A percentile compares a stretch with the other conserved stretches of the same genome.
Evolutionary conservation across 2,329 filamentous ascomycete species (phyloP).

Genomic region (Pestalotiopsis sp.): DNA sequence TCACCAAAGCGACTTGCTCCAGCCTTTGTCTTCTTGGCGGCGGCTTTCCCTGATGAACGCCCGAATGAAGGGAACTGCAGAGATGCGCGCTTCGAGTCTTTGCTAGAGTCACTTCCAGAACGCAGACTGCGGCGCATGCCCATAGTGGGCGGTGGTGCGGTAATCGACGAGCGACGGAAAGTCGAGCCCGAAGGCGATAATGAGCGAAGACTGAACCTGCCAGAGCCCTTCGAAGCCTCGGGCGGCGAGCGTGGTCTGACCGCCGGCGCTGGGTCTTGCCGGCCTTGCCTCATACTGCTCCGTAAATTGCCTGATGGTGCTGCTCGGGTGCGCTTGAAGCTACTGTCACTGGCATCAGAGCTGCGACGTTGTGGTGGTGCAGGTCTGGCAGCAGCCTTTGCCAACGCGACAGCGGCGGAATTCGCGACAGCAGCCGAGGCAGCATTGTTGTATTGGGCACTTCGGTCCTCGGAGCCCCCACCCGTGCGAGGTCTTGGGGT

Average conservation of each 20-base stretch:
- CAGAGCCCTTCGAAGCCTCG: constrained; percentile 44
- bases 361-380: constrained; percentile 47
- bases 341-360: constrained; percentile 75
- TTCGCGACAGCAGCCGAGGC: not conserved
- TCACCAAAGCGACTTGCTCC: constrained; percentile 55
- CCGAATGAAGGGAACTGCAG: constrained; percentile 45
- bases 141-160: constrained; percentile 46
- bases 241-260: constrained; percentile 25
- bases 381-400: constrained; percentile 17
- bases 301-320: constrained; percentile 59
- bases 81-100: constrained; percentile 33
- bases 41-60: constrained; percentile 30
- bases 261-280: constrained; percentile 30
- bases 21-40: constrained; percentile 16
- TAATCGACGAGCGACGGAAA: constrained; percentile 45
- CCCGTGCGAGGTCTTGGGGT: constrained; percentile 1
- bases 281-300: constrained; percentile 66
- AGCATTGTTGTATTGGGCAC: not conserved
- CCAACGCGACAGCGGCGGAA: constrained; percentile 18
- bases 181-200: constrained; percentile 64
- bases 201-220: constrained; percentile 70
- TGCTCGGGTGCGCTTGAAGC: constrained; percentile 69
- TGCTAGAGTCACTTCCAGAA: constrained; percentile 34
- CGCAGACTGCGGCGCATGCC: constrained; percentile 47
- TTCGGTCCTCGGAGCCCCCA: not conserved